Conservation (phyloP, 768 basidiomycete genomes). For the Amanita jacksonii region DNA sequence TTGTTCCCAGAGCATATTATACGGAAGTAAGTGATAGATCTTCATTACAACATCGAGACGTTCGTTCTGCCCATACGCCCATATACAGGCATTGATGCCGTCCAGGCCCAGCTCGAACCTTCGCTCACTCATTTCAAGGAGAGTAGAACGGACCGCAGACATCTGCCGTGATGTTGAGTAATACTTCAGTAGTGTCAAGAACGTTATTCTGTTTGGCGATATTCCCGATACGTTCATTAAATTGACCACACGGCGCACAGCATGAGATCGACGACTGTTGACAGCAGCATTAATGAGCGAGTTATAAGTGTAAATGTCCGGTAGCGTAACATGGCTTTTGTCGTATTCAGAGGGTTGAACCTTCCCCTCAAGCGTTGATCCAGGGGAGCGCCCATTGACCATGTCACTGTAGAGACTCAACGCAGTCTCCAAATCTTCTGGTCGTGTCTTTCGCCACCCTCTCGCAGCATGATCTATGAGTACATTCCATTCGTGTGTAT, state of each 20-base stretch:
- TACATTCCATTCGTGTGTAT: slow-evolving; percentile 68
- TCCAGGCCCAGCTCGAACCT: slow-evolving; percentile 47
- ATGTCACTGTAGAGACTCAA: slow-evolving; percentile 55
- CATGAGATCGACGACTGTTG: slow-evolving; percentile 31
- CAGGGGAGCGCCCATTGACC: slow-evolving; percentile 35
- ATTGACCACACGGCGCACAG: slow-evolving; percentile 42
- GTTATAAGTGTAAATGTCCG: slow-evolving; percentile 65
- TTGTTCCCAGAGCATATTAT: slow-evolving; percentile 33
- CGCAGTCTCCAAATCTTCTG: slow-evolving; percentile 50
- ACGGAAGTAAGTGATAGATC: slow-evolving; percentile 58
- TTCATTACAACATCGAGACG: slow-evolving; percentile 45
- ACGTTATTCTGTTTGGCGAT: slow-evolving; percentile 50
- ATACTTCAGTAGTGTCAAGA: slow-evolving; percentile 49
- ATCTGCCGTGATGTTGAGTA: slow-evolving; percentile 40
- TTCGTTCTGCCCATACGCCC: slow-evolving; percentile 50
- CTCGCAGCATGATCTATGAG: slow-evolving; percentile 60
- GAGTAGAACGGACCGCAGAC: slow-evolving; percentile 42
- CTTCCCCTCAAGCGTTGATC: slow-evolving; percentile 14
- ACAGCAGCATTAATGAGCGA: slow-evolving; percentile 57
- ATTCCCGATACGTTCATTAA: slow-evolving; percentile 47
- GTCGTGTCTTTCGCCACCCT: slow-evolving; percentile 49
- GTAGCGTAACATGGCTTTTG: slow-evolving; percentile 22
- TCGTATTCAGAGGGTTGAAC: slow-evolving; percentile 3
- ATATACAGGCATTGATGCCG: slow-evolving; percentile 61
- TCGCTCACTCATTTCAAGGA: slow-evolving; percentile 43